A percentile compares a stretch with the other conserved stretches of the same genome.
These are phyloP conservation scores for Hericium alpestre DNA, from an alignment of 768 basidiomycete species.

Conservation along the genomic window DNA sequence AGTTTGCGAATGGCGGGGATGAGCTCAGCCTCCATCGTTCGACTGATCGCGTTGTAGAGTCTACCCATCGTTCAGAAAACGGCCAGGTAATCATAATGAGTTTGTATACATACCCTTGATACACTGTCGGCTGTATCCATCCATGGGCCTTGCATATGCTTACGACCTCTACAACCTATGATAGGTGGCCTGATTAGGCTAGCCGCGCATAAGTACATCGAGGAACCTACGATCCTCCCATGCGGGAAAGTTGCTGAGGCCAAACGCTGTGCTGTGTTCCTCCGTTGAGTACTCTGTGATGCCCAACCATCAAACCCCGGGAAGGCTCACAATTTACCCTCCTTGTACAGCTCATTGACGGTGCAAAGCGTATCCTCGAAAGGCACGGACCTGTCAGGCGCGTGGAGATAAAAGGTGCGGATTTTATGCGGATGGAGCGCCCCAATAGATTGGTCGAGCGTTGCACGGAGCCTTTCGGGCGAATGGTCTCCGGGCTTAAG, in stretches of 20 bases:
- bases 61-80: slow-evolving; percentile 6
- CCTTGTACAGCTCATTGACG: slow-evolving; percentile 43
- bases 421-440: slow-evolving; percentile 35
- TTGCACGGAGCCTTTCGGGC: slow-evolving; percentile 29
- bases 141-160: slow-evolving; percentile 44
- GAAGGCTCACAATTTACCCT: slow-evolving; percentile 41
- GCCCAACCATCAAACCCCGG: slow-evolving; percentile 4
- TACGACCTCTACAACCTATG: slow-evolving; percentile 39
- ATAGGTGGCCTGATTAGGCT: too few relatives aligned
- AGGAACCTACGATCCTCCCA: slow-evolving; percentile 33
- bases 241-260: slow-evolving; percentile 48
- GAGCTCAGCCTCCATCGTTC: slow-evolving; percentile 38
- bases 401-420: slow-evolving; percentile 48
- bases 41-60: slow-evolving; percentile 41
- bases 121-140: slow-evolving; percentile 44
- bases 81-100: neutral
- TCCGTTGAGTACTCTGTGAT: neutral
- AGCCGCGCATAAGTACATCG: too few relatives aligned
- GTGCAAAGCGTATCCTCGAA: slow-evolving; percentile 46
- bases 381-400: slow-evolving; percentile 46
- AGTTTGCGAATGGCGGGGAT: slow-evolving; percentile 49
- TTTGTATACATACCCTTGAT: slow-evolving; percentile 35
- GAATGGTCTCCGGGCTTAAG: slow-evolving; percentile 30
- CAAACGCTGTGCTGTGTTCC: slow-evolving; percentile 31
- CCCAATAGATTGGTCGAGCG: slow-evolving; percentile 36